These are phyloP conservation scores for Coemansia sp. DNA, from an alignment of 192 early-diverging fungal genomes.

Conservation along the genomic window DNA sequence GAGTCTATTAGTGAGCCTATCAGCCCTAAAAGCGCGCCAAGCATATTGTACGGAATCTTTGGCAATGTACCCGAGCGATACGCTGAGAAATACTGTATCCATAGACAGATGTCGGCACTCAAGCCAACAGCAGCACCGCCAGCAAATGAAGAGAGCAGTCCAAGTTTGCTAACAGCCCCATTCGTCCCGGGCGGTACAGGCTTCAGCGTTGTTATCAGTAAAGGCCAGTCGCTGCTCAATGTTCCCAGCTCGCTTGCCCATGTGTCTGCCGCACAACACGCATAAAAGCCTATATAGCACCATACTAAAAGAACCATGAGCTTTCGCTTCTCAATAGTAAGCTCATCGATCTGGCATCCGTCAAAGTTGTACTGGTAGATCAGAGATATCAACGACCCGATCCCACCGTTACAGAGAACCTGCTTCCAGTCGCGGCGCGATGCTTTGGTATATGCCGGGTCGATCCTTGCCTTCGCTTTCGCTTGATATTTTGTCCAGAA, in stretches of 20 bases:
- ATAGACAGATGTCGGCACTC: conserved; percentile 56
- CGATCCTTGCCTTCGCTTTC: conserved; percentile 37
- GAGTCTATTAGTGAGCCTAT: conserved; percentile 82
- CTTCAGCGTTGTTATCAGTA: conserved; percentile 77
- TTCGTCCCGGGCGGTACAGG: conserved; percentile 90
- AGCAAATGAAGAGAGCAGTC: conserved; percentile 71
- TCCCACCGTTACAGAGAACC: conserved; percentile 60
- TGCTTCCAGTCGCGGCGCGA: conserved; percentile 61
- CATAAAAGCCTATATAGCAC: conserved; percentile 62
- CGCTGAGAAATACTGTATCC: conserved; percentile 51
- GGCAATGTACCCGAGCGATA: conserved; percentile 31
- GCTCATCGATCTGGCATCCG: conserved; percentile 23
- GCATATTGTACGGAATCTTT: conserved; percentile 46
- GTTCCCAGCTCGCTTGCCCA: conserved; percentile 92
- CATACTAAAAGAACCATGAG: conserved; percentile 54
- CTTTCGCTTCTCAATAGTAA: conserved; percentile 19
- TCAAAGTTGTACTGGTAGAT: conserved; percentile 47
- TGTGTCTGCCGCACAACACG: conserved; percentile 69
- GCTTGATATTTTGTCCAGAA: conserved; percentile 58
- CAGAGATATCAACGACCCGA: conserved; percentile 45
- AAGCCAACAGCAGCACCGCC: conserved; percentile 75
- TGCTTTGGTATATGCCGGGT: conserved; percentile 44
- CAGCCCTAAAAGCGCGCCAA: conserved; percentile 67
- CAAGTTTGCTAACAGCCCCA: conserved; percentile 76
- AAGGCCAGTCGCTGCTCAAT: conserved; percentile 69